Percentiles rank a stretch among this genome's conserved stretches.
Conservation (phyloP, 208 protist genomes). For the Trypanosoma melophagium region DNA sequence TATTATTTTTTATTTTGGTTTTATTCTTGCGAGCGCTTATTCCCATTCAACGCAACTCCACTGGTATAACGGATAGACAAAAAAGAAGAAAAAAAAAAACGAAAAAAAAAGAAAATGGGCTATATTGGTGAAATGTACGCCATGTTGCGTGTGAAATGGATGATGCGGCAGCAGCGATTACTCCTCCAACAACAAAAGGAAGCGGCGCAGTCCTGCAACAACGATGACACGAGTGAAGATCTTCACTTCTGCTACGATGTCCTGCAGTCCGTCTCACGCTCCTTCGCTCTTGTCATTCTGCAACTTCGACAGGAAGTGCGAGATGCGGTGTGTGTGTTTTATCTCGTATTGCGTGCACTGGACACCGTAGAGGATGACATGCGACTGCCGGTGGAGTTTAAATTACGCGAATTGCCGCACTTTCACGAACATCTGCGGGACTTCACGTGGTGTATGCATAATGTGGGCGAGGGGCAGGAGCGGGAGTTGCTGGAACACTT, state of each 20-base stretch:
- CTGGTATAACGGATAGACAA: too few relatives aligned
- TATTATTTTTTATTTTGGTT: too few relatives aligned
- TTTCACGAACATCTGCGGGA: slow-evolving; percentile 81
- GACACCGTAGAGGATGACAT: slow-evolving; percentile 96
- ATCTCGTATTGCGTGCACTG: slow-evolving; percentile 94
- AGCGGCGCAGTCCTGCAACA: too few relatives aligned
- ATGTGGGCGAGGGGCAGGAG: slow-evolving; percentile 70
- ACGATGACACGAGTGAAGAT: too few relatives aligned
- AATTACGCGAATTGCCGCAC: slow-evolving; percentile 62
- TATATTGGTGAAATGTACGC: slow-evolving; percentile 22
- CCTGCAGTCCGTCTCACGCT: slow-evolving; percentile 85
- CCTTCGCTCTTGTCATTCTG: slow-evolving; percentile 94
- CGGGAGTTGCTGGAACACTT: slow-evolving; percentile 72
- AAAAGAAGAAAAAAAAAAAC: slow-evolving; percentile 11
- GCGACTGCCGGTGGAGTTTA: slow-evolving; percentile 62
- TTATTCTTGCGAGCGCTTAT: too few relatives aligned
- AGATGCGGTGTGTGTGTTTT: slow-evolving; percentile 95
- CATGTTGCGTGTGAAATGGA: slow-evolving; percentile 43
- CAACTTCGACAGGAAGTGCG: slow-evolving; percentile 85
- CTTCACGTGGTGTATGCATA: slow-evolving; percentile 44
- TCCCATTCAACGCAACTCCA: too few relatives aligned
- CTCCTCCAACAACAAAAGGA: too few relatives aligned
- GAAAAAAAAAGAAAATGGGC: slow-evolving; percentile 18
- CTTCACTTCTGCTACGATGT: slow-evolving; percentile 90
- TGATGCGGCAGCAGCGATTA: slow-evolving; percentile 45